A percentile compares a stretch with the other conserved stretches of the same genome.
Conservation (phyloP, 306 rosid species). For the Pterocarpus santalinus region DNA sequence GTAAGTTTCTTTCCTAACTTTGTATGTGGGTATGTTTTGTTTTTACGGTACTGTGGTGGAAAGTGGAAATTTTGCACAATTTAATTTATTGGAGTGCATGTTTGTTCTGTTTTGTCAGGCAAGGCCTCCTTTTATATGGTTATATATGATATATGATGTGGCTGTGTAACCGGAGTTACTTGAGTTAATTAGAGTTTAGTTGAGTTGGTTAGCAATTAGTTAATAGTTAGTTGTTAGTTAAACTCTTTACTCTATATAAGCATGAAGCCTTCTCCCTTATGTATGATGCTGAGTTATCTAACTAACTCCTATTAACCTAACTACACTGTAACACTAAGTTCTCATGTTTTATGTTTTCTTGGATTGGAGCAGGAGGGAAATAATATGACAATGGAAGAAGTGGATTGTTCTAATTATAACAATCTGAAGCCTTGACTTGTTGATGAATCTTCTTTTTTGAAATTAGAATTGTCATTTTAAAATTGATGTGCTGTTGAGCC, state of each 20-base stretch:
- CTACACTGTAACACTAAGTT: neutral
- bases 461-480: neutral
- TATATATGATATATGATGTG: neutral
- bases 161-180: neutral
- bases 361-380: neutral
- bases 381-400: neutral
- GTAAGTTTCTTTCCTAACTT: constrained; percentile 45
- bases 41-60: neutral
- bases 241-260: too few species aligned
- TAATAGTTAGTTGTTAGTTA: too few species aligned
- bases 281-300: neutral
- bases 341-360: neutral
- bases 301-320: neutral
- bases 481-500: neutral
- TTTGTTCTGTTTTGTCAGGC: neutral
- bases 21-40: neutral
- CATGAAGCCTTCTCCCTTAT: neutral
- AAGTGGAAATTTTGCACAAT: neutral
- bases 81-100: neutral
- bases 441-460: neutral
- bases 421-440: neutral
- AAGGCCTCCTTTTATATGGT: too few species aligned
- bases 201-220: neutral
- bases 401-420: neutral
- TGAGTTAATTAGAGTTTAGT: neutral